Percentiles rank a stretch among this genome's conserved stretches.
Evolutionary conservation across 2,329 filamentous ascomycete genomes (phyloP).

Genomic region (Cladosporium cucumerinum): DNA sequence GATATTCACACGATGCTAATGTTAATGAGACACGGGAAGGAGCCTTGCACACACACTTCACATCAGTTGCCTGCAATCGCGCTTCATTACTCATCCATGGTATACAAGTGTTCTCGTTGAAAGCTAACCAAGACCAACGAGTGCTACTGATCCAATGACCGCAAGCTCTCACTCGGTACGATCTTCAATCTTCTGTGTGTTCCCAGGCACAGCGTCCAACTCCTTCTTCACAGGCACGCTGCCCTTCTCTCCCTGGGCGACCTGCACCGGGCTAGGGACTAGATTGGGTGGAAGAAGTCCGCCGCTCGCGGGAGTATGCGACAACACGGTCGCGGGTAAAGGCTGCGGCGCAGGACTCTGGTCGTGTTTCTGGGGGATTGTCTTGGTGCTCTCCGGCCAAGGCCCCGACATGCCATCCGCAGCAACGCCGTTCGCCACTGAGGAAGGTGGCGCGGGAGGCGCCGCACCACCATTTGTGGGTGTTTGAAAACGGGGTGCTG

Average conservation of each 20-base stretch:
- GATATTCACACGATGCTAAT: no score
- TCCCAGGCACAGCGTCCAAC: background rate
- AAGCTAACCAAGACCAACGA: background rate
- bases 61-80: background rate
- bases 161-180: background rate
- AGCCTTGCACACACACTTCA: no score
- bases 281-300: slow-evolving; percentile 23
- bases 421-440: slow-evolving; percentile 28
- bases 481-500: slow-evolving; percentile 8
- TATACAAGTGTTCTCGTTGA: background rate
- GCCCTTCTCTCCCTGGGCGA: slow-evolving; percentile 23
- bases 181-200: background rate
- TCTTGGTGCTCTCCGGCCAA: slow-evolving; percentile 30
- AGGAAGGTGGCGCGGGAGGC: slow-evolving; percentile 39
- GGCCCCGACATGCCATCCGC: slow-evolving; percentile 35
- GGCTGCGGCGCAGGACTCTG: slow-evolving; percentile 18
- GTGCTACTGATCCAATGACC: background rate
- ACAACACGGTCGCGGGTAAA: slow-evolving; percentile 4
- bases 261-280: slow-evolving; percentile 27
- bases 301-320: slow-evolving; percentile 17
- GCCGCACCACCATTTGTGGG: slow-evolving; percentile 21
- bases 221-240: slow-evolving; percentile 33
- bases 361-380: slow-evolving; percentile 34
- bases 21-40: no score
- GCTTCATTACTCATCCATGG: background rate